These are phyloP conservation scores for Gilbertella persicaria DNA, from an alignment of 371 early-diverging fungal genomes.

Conservation along the genomic window DNA sequence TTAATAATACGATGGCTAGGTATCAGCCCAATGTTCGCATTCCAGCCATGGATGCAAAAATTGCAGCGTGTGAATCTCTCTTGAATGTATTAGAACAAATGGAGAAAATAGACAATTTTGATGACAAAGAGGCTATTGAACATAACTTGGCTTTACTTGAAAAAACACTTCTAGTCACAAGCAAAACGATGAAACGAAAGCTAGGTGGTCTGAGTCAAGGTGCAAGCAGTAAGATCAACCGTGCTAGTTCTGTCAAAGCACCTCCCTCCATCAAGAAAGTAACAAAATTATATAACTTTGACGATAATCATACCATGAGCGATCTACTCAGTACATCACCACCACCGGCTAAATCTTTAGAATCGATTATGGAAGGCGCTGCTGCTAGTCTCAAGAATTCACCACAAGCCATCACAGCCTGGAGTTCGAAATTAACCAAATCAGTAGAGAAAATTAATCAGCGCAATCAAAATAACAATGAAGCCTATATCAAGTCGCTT, in stretches of 20 bases:
- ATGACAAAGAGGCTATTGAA: slow-evolving; percentile 1
- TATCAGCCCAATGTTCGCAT: slow-evolving; percentile 32
- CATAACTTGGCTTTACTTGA: slow-evolving; percentile 18
- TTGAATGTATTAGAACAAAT: slow-evolving; percentile 23
- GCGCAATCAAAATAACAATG: slow-evolving; percentile 3
- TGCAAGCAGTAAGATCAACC: background rate
- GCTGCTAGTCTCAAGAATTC: background rate
- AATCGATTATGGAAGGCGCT: background rate
- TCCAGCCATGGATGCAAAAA: slow-evolving; percentile 29
- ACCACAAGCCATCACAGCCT: slow-evolving; percentile 19
- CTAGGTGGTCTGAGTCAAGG: slow-evolving; percentile 4
- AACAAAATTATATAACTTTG: slow-evolving; percentile 1
- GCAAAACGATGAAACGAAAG: slow-evolving; percentile 22
- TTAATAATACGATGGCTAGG: slow-evolving; percentile 18
- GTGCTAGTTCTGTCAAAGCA: background rate
- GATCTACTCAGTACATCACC: background rate
- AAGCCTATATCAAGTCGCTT: slow-evolving; percentile 30
- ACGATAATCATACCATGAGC: background rate
- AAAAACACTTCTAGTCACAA: slow-evolving; percentile 24
- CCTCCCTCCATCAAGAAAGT: background rate
- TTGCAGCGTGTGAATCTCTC: slow-evolving; percentile 26
- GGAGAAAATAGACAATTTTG: slow-evolving; percentile 9
- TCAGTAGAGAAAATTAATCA: slow-evolving; percentile 36
- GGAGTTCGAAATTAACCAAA: slow-evolving; percentile 36
- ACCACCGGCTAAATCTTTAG: slow-evolving; percentile 14